Evolutionary conservation across 768 basidiomycete genomes (phyloP).

Genomic region (Suillus clintonianus): DNA sequence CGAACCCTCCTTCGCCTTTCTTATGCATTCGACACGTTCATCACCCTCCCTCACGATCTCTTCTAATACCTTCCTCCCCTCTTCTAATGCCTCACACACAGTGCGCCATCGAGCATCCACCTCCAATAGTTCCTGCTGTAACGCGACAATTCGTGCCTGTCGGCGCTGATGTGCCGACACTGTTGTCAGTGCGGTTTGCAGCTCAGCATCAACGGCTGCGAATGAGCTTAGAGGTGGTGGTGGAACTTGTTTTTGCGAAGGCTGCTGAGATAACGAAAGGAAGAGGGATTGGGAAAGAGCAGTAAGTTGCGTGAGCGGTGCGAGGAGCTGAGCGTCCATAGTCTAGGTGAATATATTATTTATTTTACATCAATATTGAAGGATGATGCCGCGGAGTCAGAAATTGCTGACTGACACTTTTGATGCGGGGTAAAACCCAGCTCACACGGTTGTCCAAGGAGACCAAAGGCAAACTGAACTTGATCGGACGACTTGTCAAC

Average conservation of each 20-base stretch:
- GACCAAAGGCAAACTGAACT: not conserved
- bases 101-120: constrained; percentile 69
- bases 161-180: constrained; percentile 74
- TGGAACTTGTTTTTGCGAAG: constrained; percentile 59
- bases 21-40: constrained; percentile 66
- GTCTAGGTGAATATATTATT: not conserved
- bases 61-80: constrained; percentile 69
- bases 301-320: constrained; percentile 64
- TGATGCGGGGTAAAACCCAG: not conserved
- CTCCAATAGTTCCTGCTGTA: constrained; percentile 70
- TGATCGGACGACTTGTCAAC: too few species aligned
- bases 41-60: constrained; percentile 76
- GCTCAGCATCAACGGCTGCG: constrained; percentile 51
- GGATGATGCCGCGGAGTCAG: not conserved
- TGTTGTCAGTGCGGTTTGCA: constrained; percentile 66
- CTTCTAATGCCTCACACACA: constrained; percentile 64
- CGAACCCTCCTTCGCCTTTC: constrained; percentile 70
- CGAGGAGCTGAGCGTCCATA: constrained; percentile 59
- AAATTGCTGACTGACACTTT: not conserved
- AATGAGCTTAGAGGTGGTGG: constrained; percentile 60
- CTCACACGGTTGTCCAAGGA: not conserved
- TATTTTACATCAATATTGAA: not conserved
- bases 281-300: constrained; percentile 66
- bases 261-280: constrained; percentile 56
- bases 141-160: constrained; percentile 69